Evolutionary conservation across 2,329 filamentous ascomycete species (phyloP).

Genomic region (Gnomoniopsis smithogilvyi): DNA sequence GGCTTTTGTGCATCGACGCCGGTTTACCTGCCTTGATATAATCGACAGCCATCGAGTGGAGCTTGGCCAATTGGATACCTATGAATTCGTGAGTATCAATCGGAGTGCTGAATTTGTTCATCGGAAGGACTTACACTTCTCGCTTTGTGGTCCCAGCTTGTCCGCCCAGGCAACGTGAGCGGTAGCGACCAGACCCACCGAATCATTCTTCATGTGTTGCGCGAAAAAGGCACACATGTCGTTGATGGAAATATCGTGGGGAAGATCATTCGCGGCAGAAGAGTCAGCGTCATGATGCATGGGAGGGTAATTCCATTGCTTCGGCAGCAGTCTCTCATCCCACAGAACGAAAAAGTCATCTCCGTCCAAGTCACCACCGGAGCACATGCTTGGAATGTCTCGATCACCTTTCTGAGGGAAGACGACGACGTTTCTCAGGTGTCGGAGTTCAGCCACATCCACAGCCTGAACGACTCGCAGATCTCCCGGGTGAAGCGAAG

Average conservation of each 20-base stretch:
- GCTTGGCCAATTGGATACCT: slow-evolving; percentile 67
- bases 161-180: slow-evolving; percentile 81
- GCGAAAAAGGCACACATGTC: slow-evolving; percentile 87
- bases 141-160: slow-evolving; percentile 60
- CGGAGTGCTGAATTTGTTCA: not conserved
- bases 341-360: slow-evolving; percentile 96
- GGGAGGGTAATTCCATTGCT: slow-evolving; percentile 66
- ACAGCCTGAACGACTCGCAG: slow-evolving; percentile 85
- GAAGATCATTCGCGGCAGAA: not conserved
- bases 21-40: slow-evolving; percentile 87
- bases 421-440: slow-evolving; percentile 82
- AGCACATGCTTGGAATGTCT: slow-evolving; percentile 90
- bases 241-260: slow-evolving; percentile 61
- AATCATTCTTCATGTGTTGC: slow-evolving; percentile 87
- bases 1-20: slow-evolving; percentile 60
- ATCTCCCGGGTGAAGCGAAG: slow-evolving; percentile 90
- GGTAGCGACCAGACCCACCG: slow-evolving; percentile 73
- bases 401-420: slow-evolving; percentile 80
- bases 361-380: slow-evolving; percentile 91
- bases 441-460: slow-evolving; percentile 66
- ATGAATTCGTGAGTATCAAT: slow-evolving; percentile 5
- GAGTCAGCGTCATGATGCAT: slow-evolving; percentile 64
- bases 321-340: slow-evolving; percentile 72
- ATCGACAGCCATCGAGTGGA: slow-evolving; percentile 92
- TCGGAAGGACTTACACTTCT: slow-evolving; percentile 54